phyloP scores from a whole-genome alignment of 495 filamentous ascomycete genomes.

The Penicillium lagena region DNA sequence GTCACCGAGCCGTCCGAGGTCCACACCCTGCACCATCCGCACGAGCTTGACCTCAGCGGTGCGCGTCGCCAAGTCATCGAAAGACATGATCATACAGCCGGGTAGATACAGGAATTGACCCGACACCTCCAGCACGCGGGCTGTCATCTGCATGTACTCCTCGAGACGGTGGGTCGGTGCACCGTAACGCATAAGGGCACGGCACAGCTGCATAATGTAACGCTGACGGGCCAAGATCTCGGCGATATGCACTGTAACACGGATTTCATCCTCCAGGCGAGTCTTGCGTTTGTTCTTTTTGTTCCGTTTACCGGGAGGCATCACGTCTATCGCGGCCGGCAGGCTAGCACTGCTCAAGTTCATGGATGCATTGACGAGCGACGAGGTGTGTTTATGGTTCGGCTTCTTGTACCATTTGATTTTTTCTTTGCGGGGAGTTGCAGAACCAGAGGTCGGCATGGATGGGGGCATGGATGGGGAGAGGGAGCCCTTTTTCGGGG shows the following conservation, averaged over 20 bases:
- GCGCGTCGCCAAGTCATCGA: conserved; percentile 83
- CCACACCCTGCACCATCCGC: conserved; percentile 67
- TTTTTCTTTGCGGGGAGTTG: conserved; percentile 51
- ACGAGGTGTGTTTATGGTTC: conserved; percentile 35
- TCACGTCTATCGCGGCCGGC: conserved; percentile 21
- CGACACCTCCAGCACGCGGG: conserved; percentile 80
- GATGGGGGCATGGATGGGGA: conserved; percentile 12
- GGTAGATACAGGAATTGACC: conserved; percentile 90
- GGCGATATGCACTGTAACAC: conserved; percentile 83
- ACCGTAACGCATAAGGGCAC: conserved; percentile 79
- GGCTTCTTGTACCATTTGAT: conserved; percentile 63
- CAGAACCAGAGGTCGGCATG: conserved; percentile 39
- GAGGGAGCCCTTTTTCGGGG: conserved; percentile 23
- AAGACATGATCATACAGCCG: conserved; percentile 92
- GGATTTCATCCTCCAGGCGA: conserved; percentile 57
- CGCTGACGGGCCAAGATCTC: conserved; percentile 78
- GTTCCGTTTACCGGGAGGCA: conserved; percentile 24
- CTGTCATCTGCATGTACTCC: conserved; percentile 87
- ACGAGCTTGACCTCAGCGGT: conserved; percentile 92
- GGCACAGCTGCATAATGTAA: conserved; percentile 83
- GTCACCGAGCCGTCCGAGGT: conserved; percentile 78
- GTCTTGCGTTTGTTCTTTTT: conserved; percentile 31
- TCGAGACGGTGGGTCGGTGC: conserved; percentile 76
- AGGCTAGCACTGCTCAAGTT: conserved; percentile 35
- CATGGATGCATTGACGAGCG: conserved; percentile 41